phyloP scores from a whole-genome alignment of 73 alveolate genomes.

The Paramecium biaurelia region DNA sequence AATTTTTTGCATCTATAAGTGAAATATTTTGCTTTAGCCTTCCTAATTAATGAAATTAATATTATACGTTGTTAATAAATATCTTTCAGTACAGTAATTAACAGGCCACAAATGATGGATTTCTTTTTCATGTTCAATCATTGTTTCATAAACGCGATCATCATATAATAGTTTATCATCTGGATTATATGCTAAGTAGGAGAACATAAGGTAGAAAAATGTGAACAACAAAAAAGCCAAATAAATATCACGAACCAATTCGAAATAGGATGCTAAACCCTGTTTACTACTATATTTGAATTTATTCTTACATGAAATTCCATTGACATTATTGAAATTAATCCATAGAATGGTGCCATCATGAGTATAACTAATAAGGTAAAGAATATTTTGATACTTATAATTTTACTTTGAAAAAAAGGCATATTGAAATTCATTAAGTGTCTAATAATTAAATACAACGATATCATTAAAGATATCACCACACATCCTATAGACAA shows the following conservation, averaged over 20 bases:
- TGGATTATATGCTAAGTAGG: conserved; percentile 61
- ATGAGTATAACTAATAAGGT: conserved; percentile 32
- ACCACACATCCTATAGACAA: not conserved
- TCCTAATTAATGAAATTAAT: not conserved
- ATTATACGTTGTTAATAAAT: conserved; percentile 10
- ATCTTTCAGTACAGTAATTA: conserved; percentile 56
- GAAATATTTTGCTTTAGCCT: conserved; percentile 63
- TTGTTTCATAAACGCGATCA: conserved; percentile 58
- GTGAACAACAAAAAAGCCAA: conserved; percentile 59
- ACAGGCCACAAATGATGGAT: conserved; percentile 59
- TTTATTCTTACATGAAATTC: conserved; percentile 41
- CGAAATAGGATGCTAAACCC: conserved; percentile 58
- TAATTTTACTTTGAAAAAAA: conserved; percentile 22
- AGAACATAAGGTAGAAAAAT: conserved; percentile 58
- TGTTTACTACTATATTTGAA: conserved; percentile 5
- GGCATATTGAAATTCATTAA: conserved; percentile 18
- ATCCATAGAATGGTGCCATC: conserved; percentile 67
- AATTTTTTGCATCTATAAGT: conserved; percentile 63
- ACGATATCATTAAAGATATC: not conserved
- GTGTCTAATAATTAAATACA: not conserved
- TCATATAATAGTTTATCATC: conserved; percentile 14
- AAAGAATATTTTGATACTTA: not conserved
- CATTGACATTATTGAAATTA: conserved; percentile 51
- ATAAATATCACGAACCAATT: conserved; percentile 60
- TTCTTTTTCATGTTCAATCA: conserved; percentile 55